These are phyloP conservation scores for Logfia minima DNA, from an alignment of 129 eudicot species.

Conservation along the genomic window DNA sequence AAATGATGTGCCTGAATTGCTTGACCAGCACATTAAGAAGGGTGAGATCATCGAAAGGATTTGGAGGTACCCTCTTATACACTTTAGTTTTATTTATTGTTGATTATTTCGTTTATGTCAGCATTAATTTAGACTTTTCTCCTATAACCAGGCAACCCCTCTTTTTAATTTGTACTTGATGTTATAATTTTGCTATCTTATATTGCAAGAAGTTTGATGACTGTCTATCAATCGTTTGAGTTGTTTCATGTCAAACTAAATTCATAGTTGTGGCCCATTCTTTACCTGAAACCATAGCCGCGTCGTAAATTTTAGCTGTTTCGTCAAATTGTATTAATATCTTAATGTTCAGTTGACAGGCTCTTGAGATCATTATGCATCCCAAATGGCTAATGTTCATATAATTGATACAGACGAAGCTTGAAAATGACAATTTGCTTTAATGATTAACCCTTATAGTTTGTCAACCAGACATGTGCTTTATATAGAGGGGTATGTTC, in stretches of 20 bases:
- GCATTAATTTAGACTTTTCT: not conserved
- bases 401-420: not conserved
- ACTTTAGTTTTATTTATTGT: conserved; percentile 7
- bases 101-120: not conserved
- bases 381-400: not conserved
- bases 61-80: conserved; percentile 65
- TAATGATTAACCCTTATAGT: not conserved
- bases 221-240: not conserved
- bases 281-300: not conserved
- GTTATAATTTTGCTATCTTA: not conserved
- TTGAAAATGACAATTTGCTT: not conserved
- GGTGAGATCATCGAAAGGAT: conserved; percentile 81
- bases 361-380: conserved; percentile 6
- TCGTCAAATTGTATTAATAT: not conserved
- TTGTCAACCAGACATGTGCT: not conserved
- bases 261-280: not conserved
- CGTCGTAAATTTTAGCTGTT: not conserved
- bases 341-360: not conserved
- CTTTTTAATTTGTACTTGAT: not conserved
- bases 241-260: not conserved
- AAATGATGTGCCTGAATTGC: conserved; percentile 74
- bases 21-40: conserved; percentile 81
- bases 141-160: not conserved
- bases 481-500: not conserved
- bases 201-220: not conserved